Conservation (phyloP, 352 stramenopile genomes). For the Pythium rhizo-oryzae region DNA sequence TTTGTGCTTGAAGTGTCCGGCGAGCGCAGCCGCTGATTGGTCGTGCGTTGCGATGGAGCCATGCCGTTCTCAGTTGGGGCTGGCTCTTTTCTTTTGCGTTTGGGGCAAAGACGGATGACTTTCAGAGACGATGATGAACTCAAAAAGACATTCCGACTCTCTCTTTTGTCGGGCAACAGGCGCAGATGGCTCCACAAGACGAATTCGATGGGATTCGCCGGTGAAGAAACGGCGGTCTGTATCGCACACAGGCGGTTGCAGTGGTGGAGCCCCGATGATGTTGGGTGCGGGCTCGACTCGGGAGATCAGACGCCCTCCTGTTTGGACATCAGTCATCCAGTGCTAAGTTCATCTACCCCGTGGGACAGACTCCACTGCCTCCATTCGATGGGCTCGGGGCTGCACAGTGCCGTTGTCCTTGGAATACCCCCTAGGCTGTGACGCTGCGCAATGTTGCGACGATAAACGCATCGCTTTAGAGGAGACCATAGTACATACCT, state of each 20-base stretch:
- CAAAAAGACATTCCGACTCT: background rate
- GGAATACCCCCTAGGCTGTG: no score
- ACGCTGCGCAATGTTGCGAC: no score
- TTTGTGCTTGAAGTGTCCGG: conserved; percentile 11
- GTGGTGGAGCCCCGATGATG: background rate
- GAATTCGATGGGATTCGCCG: background rate
- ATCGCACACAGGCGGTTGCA: background rate
- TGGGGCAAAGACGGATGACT: background rate
- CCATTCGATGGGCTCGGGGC: no score
- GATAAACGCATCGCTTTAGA: no score
- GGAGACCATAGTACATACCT: no score
- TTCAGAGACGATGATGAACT: conserved; percentile 6
- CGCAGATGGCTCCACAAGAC: background rate
- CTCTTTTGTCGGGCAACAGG: background rate
- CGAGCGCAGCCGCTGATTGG: background rate
- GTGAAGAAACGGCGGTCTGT: background rate
- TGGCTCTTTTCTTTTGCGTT: background rate
- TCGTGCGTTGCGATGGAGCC: background rate
- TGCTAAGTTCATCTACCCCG: no score
- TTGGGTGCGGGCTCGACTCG: background rate
- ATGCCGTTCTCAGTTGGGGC: background rate
- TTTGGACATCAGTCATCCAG: background rate
- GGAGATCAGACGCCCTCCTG: background rate
- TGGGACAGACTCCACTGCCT: no score
- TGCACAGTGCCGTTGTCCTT: no score